Evolutionary conservation across 257 asterid genomes (phyloP).

Genomic region (Vinca minor): DNA sequence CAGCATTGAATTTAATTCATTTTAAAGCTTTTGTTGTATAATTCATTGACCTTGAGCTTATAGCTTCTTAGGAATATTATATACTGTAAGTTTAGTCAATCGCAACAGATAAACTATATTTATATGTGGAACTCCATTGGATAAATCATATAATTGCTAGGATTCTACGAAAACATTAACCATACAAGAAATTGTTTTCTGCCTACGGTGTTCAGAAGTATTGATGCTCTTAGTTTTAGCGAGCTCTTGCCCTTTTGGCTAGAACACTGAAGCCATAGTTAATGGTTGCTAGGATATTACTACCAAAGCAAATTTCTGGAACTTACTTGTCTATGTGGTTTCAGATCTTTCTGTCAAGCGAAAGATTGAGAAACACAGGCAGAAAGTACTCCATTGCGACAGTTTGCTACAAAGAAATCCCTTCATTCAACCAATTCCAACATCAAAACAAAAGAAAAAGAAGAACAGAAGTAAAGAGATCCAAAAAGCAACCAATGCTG

Average conservation of each 20-base stretch:
- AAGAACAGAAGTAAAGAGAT: slow-evolving; percentile 41
- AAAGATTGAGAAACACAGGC: slow-evolving; percentile 81
- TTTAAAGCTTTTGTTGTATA: neutral
- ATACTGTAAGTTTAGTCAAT: neutral
- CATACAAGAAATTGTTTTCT: neutral
- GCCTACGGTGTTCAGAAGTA: neutral
- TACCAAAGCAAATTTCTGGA: neutral
- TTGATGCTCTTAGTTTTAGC: too few relatives aligned
- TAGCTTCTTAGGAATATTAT: neutral
- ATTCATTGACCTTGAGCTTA: too few relatives aligned
- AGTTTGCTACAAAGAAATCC: slow-evolving; percentile 76
- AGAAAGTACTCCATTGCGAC: slow-evolving; percentile 60
- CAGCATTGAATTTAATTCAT: neutral
- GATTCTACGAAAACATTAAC: neutral
- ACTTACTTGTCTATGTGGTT: neutral
- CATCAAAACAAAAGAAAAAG: slow-evolving; percentile 52
- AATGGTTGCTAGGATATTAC: neutral
- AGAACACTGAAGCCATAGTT: neutral
- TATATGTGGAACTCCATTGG: too few relatives aligned
- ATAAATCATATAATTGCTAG: neutral
- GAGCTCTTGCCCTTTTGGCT: neutral
- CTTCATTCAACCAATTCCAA: slow-evolving; percentile 62
- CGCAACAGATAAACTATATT: too few relatives aligned
- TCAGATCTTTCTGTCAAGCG: slow-evolving; percentile 74
- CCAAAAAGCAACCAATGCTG: slow-evolving; percentile 23